Evolutionary conservation across 768 basidiomycete species (phyloP).

Genomic region (Hortiboletus flavorubellus): DNA sequence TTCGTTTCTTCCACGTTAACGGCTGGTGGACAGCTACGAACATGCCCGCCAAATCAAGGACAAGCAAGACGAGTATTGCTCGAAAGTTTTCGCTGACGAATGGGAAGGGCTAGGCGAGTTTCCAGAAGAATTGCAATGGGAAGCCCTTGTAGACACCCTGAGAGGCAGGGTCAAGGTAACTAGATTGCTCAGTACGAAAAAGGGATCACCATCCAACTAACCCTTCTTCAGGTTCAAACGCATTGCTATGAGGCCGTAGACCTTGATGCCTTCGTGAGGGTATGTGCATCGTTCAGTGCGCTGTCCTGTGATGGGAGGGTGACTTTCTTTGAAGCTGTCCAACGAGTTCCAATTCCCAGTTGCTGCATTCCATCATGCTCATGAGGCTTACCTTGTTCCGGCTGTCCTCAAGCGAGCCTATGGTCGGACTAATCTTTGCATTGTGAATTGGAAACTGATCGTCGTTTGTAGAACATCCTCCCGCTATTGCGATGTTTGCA

Average conservation of each 20-base stretch:
- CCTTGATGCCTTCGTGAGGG: constrained; percentile 63
- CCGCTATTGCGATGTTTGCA: constrained; percentile 73
- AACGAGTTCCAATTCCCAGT: constrained; percentile 81
- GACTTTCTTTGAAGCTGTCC: constrained; percentile 44
- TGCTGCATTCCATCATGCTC: constrained; percentile 75
- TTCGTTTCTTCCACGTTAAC: background rate
- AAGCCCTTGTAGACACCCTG: constrained; percentile 65
- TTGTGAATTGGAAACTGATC: background rate
- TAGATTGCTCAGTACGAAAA: background rate
- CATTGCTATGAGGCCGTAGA: constrained; percentile 66
- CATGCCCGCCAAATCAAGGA: constrained; percentile 61
- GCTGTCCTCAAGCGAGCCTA: constrained; percentile 68
- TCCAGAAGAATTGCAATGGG: constrained; percentile 70
- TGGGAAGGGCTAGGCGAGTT: constrained; percentile 51
- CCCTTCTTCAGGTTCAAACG: constrained; percentile 37
- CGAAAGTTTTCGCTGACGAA: constrained; percentile 41
- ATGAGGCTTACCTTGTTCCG: constrained; percentile 80
- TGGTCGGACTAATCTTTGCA: constrained; percentile 32
- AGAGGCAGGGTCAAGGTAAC: constrained; percentile 71
- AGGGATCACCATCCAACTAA: background rate
- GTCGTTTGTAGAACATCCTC: constrained; percentile 40
- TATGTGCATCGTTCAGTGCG: constrained; percentile 28
- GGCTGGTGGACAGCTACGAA: constrained; percentile 42
- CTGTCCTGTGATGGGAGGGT: background rate
- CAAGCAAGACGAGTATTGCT: constrained; percentile 68